These are phyloP conservation scores for Trichocladium uniseriatum DNA, from an alignment of 495 filamentous ascomycete genomes.

Conservation along the genomic window DNA sequence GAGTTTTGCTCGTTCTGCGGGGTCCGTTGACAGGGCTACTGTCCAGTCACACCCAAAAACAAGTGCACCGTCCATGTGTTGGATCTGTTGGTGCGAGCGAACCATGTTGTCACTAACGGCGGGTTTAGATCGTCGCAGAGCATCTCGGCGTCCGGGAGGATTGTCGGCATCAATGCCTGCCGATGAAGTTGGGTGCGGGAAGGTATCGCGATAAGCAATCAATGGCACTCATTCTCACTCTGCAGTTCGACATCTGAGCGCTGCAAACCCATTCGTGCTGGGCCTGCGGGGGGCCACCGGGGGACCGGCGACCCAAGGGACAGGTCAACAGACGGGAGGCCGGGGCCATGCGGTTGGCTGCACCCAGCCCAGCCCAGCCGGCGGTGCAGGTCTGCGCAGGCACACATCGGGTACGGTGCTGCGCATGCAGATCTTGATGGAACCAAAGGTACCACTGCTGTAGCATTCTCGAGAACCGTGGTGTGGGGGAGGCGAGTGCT, in stretches of 20 bases:
- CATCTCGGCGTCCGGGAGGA: conserved; percentile 13
- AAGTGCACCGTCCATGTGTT: no score
- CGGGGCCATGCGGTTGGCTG: conserved; percentile 12
- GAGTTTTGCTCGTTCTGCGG: conserved; percentile 7
- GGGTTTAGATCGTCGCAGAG: conserved; percentile 3
- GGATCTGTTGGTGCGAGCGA: conserved; percentile 18
- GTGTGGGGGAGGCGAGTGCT: conserved; percentile 21
- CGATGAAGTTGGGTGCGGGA: not conserved
- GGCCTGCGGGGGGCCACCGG: not conserved
- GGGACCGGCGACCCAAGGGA: conserved; percentile 5
- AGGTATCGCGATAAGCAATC: not conserved
- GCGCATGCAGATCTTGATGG: no score
- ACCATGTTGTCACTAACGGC: no score
- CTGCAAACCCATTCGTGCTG: not conserved
- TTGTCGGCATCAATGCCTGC: not conserved
- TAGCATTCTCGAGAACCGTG: not conserved
- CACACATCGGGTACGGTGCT: not conserved
- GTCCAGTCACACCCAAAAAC: conserved; percentile 23
- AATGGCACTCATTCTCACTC: not conserved
- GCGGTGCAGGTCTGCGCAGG: not conserved
- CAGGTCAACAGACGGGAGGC: conserved; percentile 8
- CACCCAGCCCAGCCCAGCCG: not conserved
- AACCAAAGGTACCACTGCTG: not conserved
- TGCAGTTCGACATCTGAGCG: not conserved
- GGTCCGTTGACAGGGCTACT: conserved; percentile 16